Evolutionary conservation across 306 rosid genomes (phyloP).

Genomic region (Sicyos edulis): DNA sequence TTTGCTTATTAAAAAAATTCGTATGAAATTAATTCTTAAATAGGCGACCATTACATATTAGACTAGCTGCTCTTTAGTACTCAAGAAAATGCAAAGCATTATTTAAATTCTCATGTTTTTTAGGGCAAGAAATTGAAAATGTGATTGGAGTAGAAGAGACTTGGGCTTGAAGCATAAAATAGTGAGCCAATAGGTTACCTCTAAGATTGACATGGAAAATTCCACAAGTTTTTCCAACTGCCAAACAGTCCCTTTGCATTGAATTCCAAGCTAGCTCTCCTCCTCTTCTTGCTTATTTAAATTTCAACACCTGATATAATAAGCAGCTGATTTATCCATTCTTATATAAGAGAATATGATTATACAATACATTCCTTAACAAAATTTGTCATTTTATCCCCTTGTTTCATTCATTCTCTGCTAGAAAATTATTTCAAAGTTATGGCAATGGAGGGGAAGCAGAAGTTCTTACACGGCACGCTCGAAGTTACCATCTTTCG

Average conservation of each 20-base stretch:
- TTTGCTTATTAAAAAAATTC: too few relatives aligned
- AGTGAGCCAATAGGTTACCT: constrained; percentile 42
- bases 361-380: background rate
- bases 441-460: constrained; percentile 45
- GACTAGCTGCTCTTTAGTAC: too few relatives aligned
- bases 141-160: constrained; percentile 39
- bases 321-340: constrained; percentile 18
- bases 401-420: constrained; percentile 13
- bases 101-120: constrained; percentile 7
- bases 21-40: too few relatives aligned
- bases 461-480: constrained; percentile 70
- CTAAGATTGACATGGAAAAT: constrained; percentile 37
- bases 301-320: constrained; percentile 18
- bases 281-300: constrained; percentile 19
- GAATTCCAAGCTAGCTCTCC: constrained; percentile 43
- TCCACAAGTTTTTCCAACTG: constrained; percentile 64
- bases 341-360: constrained; percentile 25
- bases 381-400: constrained; percentile 2
- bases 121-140: constrained; percentile 28
- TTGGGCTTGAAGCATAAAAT: constrained; percentile 56
- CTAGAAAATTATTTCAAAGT: constrained; percentile 8
- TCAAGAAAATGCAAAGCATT: background rate
- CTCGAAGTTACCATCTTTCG: constrained; percentile 84
- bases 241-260: constrained; percentile 34
- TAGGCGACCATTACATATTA: too few relatives aligned